Base-by-base conservation (phyloP, 768 basidiomycete genomes). In the Lanmaoa rubissima region DNA sequence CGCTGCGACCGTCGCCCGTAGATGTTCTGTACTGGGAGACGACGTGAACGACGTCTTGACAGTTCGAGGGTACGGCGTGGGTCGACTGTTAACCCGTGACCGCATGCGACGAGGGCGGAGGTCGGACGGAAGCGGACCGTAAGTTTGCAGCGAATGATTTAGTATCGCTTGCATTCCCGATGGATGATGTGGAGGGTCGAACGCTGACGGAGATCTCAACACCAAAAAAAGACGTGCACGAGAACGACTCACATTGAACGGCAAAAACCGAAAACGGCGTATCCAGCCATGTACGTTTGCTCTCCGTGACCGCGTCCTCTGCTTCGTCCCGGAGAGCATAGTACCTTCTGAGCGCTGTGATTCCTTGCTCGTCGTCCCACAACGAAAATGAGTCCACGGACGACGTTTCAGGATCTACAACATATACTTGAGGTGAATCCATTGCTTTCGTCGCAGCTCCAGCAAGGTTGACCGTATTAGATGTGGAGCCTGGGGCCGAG, bases 251-350 rank as follows among this genome's bases (percentile, higher is more conserved):
- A 90, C 90, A 80, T 72, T 92, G 89, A 41, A 89, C 28, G 7
- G 86, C 85, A 48, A 80, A 90, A n/a, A 84, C 26, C 0, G 88
- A 91, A 62, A 88, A 85, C 0, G 88, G 82, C 0, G 90, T 92
- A 62, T 92, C 90, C 0, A 62, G 46, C 90, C 88, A 91, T 1
- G 69, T 59, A 11, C 76, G 78, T 69, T 82, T 78, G 64, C 90
- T 92, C 66, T 90, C 88, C 2, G 69, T 73, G 5, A 91, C 84
- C 0, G 84, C 82, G 21, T 76, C 80, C 38, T 87, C 77, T 6
- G 81, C 89, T 69, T 92, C 89, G 48, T 86, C 81, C 39, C 81
- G 77, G 21, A 91, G 77, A 2, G 86, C 84, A 61, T 84, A 88
- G 58, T 85, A 92, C 59, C 77, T 82, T 57, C 88, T 77, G 42